Evolutionary conservation across 495 filamentous ascomycete genomes (phyloP).

Genomic region (Penicillium ochrochloron): DNA sequence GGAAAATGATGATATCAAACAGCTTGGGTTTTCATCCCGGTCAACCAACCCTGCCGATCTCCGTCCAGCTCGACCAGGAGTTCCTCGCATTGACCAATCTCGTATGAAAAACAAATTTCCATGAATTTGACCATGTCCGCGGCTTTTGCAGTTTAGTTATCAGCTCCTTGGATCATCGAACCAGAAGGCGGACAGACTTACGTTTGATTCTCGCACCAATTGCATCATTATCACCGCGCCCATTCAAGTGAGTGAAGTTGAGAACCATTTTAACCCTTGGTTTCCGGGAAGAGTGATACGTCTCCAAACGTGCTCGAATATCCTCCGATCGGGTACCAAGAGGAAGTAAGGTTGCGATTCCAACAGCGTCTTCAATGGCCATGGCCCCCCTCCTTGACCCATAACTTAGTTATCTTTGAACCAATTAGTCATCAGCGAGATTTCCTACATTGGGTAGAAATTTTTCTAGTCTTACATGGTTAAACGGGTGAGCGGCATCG

Average conservation of each 20-base stretch:
- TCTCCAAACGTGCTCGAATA: constrained; percentile 50
- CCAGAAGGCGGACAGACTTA: background rate
- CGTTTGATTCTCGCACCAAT: background rate
- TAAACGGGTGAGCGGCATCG: constrained; percentile 61
- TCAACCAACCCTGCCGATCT: background rate
- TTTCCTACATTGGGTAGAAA: constrained; percentile 30
- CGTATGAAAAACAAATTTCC: constrained; percentile 22
- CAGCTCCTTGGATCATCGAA: background rate
- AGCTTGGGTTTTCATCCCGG: too few relatives aligned
- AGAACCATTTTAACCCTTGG: background rate
- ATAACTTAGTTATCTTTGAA: constrained; percentile 35
- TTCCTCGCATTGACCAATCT: constrained; percentile 15
- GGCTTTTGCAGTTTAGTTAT: background rate
- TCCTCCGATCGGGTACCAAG: constrained; percentile 41
- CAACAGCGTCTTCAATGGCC: constrained; percentile 63
- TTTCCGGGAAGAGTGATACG: constrained; percentile 42
- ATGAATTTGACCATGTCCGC: constrained; percentile 24
- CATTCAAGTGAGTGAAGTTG: background rate
- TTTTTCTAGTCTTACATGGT: background rate
- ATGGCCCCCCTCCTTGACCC: constrained; percentile 59
- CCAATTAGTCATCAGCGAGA: constrained; percentile 1
- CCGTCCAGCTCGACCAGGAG: constrained; percentile 3
- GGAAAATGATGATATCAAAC: background rate
- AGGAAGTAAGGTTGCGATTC: constrained; percentile 57
- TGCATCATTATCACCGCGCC: background rate